Evolutionary conservation across 441 rosid species (phyloP), one percentile per base, ranked within the genome.

Genomic region (Theobroma grandiflorum): DNA sequence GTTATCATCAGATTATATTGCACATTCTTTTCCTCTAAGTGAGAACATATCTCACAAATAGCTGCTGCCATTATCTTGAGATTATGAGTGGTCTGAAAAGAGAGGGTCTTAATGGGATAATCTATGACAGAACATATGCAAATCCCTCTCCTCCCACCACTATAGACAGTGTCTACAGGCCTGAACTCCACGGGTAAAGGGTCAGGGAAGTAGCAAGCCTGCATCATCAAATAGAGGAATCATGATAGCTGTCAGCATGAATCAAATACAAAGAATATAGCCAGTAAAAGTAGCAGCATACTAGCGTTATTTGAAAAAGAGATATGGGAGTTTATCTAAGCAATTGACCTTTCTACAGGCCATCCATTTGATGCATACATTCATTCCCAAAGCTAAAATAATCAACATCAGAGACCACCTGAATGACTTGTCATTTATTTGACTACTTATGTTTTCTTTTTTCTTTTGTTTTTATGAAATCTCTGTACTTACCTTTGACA

Each of bases 141-240:
- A 76, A 85, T 63, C 12, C 85, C 85, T 12, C 57, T 72, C 66
- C 57, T 57, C 68, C 52, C 64, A 73, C 80, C 83, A 14, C 69
- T 20, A 61, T 81, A 84, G 55, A 88, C 69, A 76, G 66, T 59
- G 76, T 84, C 83, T 57, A 82, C 74, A 76, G 87, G 81, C 89
- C 81, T 74, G 50, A 67, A 72, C 81, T 88, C 91, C 85, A 85
- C 89, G 18, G 88, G 84, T 74, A 86, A 74, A 82, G 76, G 79
- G 77, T 85, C 78, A 61, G 85, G 79, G 70, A 88, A 80, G 83
- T 88, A 88, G 83, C 85, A 86, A 26, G 84, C 88, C 91, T 86
- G 84, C 61, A 84, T 33, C 69, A 74, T 7, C 22, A 43, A 65
- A 65, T 42, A 12, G 49, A 47, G 69, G 26, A 66, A 79, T 57